These are phyloP conservation scores for Sporothrix pallida DNA, from an alignment of 2,329 filamentous ascomycete species.

Conservation along the genomic window DNA sequence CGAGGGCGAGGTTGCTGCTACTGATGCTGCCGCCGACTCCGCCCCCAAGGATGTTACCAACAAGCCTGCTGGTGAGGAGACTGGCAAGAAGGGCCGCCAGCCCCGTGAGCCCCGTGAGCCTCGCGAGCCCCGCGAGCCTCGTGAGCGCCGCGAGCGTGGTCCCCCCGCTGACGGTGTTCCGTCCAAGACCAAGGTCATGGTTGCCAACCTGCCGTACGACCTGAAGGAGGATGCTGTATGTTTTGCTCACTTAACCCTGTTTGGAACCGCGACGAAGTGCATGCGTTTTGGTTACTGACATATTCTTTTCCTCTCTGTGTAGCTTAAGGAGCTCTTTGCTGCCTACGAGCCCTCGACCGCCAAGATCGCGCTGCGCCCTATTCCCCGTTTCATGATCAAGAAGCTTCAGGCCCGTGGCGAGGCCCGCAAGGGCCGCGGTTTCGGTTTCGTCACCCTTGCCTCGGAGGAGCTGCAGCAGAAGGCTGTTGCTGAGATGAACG, in stretches of 20 bases:
- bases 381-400: conserved; percentile 99
- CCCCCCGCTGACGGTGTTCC: conserved; percentile 96
- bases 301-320: conserved; percentile 34
- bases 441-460: conserved; percentile 95
- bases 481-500: conserved; percentile 98
- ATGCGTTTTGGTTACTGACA: neutral
- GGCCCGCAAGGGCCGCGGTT: conserved; percentile 97
- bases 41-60: conserved; percentile 68
- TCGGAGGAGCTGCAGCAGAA: conserved; percentile 97
- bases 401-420: conserved; percentile 98
- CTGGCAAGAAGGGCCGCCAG: conserved; percentile 61
- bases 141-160: conserved; percentile 79
- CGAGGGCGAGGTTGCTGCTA: conserved; percentile 56
- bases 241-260: neutral
- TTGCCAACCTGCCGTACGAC: conserved; percentile 98
- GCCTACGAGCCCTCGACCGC: conserved; percentile 91
- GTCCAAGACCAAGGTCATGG: conserved; percentile 99
- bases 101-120: conserved; percentile 53
- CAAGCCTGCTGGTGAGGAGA: conserved; percentile 60
- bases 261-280: neutral
- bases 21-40: conserved; percentile 57
- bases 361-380: conserved; percentile 98
- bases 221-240: conserved; percentile 94
- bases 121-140: conserved; percentile 52
- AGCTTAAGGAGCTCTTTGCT: conserved; percentile 98